phyloP scores from a whole-genome alignment of 1,284 basidiomycete species.

The Irpex lacteus region DNA sequence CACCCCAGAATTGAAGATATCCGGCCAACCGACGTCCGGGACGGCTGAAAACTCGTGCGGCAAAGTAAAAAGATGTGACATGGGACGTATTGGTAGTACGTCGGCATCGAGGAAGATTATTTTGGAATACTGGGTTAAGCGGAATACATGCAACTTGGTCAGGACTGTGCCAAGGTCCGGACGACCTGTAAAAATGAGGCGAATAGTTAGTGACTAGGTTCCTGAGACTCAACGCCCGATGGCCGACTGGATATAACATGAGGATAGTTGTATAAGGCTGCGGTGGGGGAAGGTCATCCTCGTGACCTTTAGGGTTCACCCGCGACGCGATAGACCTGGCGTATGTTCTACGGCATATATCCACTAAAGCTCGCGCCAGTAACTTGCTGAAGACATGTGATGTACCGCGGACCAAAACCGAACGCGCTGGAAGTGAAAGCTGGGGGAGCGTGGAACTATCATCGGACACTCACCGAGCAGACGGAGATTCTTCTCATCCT shows the following conservation, averaged over 20 bases:
- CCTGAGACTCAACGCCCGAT: not conserved
- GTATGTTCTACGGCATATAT: not conserved
- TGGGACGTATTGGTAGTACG: constrained; percentile 83
- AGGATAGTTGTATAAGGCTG: not conserved
- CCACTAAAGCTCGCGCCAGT: not conserved
- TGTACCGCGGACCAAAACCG: not conserved
- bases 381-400: not conserved
- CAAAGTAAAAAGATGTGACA: constrained; percentile 85
- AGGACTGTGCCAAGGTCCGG: constrained; percentile 89
- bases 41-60: constrained; percentile 83
- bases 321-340: not conserved
- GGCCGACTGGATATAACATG: not conserved
- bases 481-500: constrained; percentile 61
- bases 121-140: constrained; percentile 84
- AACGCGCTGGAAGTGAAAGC: not conserved
- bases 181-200: constrained; percentile 58
- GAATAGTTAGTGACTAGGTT: constrained; percentile 6
- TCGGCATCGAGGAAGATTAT: constrained; percentile 97
- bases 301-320: constrained; percentile 6
- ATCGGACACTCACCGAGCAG: constrained; percentile 74
- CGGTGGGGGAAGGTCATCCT: not conserved
- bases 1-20: constrained; percentile 97
- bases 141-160: constrained; percentile 95
- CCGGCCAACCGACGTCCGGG: constrained; percentile 97
- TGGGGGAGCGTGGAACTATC: constrained; percentile 7